Conservation (phyloP, 805 yeast genomes). For the Kuraishia hungarica region DNA sequence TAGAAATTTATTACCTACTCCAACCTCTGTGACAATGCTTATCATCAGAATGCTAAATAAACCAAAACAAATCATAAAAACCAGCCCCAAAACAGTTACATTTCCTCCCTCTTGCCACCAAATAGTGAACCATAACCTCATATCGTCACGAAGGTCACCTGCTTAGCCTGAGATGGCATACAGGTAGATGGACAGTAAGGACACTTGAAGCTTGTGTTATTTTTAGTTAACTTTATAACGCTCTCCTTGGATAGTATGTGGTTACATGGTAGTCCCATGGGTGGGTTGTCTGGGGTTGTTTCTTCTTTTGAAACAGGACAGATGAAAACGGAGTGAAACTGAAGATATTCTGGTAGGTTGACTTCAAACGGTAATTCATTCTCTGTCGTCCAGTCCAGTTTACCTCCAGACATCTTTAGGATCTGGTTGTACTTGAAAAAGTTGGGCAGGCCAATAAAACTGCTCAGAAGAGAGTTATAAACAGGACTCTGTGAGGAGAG, state of each 20-base stretch:
- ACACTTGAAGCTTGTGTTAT: constrained; percentile 48
- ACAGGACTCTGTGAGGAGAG: constrained; percentile 46
- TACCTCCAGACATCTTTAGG: constrained; percentile 22
- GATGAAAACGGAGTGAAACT: constrained; percentile 58
- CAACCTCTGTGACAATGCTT: too few relatives aligned
- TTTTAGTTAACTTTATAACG: constrained; percentile 34
- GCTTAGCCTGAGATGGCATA: constrained; percentile 28
- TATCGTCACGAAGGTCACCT: constrained; percentile 33
- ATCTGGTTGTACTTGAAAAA: constrained; percentile 40
- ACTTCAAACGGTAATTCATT: constrained; percentile 60
- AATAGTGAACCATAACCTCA: constrained; percentile 5
- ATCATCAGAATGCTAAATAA: too few relatives aligned
- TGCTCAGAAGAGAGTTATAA: constrained; percentile 39
- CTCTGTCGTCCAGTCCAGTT: constrained; percentile 45
- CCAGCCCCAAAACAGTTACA: too few relatives aligned
- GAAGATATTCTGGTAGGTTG: constrained; percentile 40
- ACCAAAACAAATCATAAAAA: too few relatives aligned
- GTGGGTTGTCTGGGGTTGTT: constrained; percentile 51
- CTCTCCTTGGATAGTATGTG: constrained; percentile 55
- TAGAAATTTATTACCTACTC: too few relatives aligned
- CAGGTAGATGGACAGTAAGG: constrained; percentile 61
- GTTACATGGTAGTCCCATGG: constrained; percentile 50
- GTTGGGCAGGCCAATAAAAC: constrained; percentile 44
- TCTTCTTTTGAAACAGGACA: constrained; percentile 68
- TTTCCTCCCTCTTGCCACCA: too few relatives aligned